These are phyloP conservation scores for Gossypium australe DNA, from an alignment of 345 rosid species.

Conservation along the genomic window DNA sequence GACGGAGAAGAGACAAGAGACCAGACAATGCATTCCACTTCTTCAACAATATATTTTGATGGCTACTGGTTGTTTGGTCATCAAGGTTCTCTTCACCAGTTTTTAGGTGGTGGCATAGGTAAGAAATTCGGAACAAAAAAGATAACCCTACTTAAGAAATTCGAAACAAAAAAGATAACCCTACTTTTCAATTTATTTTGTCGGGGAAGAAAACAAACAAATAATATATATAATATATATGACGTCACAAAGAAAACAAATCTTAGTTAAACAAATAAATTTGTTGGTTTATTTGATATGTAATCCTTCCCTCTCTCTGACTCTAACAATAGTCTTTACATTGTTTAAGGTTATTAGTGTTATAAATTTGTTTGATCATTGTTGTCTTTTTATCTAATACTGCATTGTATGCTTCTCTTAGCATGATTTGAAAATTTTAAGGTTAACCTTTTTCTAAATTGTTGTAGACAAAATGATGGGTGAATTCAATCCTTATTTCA, in stretches of 20 bases:
- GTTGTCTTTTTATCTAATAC: neutral
- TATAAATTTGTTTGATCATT: neutral
- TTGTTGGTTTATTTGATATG: neutral
- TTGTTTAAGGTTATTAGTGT: neutral
- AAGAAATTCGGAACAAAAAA: too few relatives aligned
- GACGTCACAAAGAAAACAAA: too few relatives aligned
- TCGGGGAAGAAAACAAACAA: too few relatives aligned
- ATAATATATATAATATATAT: too few relatives aligned
- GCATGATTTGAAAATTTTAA: neutral
- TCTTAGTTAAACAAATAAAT: neutral
- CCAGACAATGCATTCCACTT: too few relatives aligned
- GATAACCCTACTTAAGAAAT: too few relatives aligned
- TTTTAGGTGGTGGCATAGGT: neutral
- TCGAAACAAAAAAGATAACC: neutral
- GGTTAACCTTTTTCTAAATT: neutral
- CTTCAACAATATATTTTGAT: too few relatives aligned
- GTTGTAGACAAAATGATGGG: neutral
- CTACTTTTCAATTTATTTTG: too few relatives aligned
- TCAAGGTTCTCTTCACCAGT: too few relatives aligned
- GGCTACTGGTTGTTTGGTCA: too few relatives aligned
- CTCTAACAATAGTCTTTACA: neutral
- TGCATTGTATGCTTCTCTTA: neutral
- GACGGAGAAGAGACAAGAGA: neutral
- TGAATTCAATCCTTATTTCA: neutral
- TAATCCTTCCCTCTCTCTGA: neutral